Conservation (phyloP, 768 basidiomycete genomes). For the Boletus sp. region DNA sequence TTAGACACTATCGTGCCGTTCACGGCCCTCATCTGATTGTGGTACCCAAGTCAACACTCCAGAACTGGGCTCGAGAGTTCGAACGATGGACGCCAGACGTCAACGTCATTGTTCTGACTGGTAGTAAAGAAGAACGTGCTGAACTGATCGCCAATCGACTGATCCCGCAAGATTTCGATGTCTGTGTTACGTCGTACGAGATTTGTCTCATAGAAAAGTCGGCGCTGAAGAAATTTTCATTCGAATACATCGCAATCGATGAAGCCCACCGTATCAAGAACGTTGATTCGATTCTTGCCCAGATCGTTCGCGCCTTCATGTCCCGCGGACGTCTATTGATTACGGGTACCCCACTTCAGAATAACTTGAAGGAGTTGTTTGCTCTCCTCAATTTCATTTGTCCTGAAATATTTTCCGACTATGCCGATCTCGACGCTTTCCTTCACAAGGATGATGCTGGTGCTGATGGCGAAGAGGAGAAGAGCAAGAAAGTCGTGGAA, state of each 20-base stretch:
- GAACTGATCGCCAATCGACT: conserved; percentile 77
- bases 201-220: conserved; percentile 94
- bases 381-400: conserved; percentile 93
- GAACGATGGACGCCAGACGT: conserved; percentile 88
- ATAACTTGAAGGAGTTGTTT: conserved; percentile 95
- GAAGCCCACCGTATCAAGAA: conserved; percentile 99
- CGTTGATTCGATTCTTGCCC: conserved; percentile 91
- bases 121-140: conserved; percentile 86
- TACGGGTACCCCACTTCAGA: conserved; percentile 95
- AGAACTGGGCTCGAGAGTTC: conserved; percentile 97
- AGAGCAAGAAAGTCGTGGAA: conserved; percentile 91
- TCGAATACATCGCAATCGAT: conserved; percentile 98
- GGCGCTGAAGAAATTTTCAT: conserved; percentile 91
- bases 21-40: conserved; percentile 90
- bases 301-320: conserved; percentile 90
- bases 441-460: conserved; percentile 81
- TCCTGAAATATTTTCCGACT: conserved; percentile 92
- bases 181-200: conserved; percentile 95
- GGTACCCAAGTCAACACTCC: conserved; percentile 97
- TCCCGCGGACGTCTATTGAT: conserved; percentile 90
- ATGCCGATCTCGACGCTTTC: conserved; percentile 90
- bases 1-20: conserved; percentile 77
- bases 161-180: conserved; percentile 86
- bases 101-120: conserved; percentile 77
- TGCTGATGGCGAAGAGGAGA: conserved; percentile 71